Conservation (phyloP, 225 moss, liverwort and hornwort genomes). For the Neckera pumila region DNA sequence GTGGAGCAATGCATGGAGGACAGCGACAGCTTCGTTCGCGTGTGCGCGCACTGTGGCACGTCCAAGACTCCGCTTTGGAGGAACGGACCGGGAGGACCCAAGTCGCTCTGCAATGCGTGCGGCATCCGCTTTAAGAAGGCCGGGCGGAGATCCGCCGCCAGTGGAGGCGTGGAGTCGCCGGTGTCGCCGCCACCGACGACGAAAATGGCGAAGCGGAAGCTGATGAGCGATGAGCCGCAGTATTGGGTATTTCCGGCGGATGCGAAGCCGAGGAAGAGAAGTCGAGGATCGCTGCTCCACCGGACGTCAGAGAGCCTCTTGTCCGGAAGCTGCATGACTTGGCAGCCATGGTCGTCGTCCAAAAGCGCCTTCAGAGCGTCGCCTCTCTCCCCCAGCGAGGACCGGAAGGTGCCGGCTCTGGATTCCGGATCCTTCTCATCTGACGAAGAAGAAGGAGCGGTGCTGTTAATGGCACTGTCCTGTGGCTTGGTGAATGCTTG, state of each 20-base stretch:
- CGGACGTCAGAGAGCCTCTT: constrained; percentile 22
- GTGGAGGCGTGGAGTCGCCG: constrained; percentile 15
- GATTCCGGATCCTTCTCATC: constrained; percentile 20
- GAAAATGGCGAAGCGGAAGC: constrained; percentile 34
- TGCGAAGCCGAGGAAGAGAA: constrained; percentile 19
- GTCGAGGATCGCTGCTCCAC: not conserved
- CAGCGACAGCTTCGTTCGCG: constrained; percentile 16
- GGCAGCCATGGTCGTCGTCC: constrained; percentile 31
- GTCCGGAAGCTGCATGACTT: constrained; percentile 49
- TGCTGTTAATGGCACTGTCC: constrained; percentile 50
- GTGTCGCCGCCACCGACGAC: not conserved
- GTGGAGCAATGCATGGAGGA: constrained; percentile 20
- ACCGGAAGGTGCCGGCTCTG: not conserved
- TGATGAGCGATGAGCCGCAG: constrained; percentile 10
- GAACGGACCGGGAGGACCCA: constrained; percentile 67
- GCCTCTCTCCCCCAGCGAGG: not conserved
- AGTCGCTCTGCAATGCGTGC: constrained; percentile 78
- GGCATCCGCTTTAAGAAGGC: constrained; percentile 79
- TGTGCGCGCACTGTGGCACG: constrained; percentile 62
- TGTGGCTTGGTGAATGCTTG: constrained; percentile 37
- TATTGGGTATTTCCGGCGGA: constrained; percentile 31
- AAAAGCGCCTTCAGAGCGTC: constrained; percentile 2
- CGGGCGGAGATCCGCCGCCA: constrained; percentile 44
- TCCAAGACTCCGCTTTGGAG: constrained; percentile 68
- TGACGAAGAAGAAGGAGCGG: constrained; percentile 54